Conservation (phyloP, 2,329 filamentous ascomycete genomes). For the Fusarium paranaense region DNA sequence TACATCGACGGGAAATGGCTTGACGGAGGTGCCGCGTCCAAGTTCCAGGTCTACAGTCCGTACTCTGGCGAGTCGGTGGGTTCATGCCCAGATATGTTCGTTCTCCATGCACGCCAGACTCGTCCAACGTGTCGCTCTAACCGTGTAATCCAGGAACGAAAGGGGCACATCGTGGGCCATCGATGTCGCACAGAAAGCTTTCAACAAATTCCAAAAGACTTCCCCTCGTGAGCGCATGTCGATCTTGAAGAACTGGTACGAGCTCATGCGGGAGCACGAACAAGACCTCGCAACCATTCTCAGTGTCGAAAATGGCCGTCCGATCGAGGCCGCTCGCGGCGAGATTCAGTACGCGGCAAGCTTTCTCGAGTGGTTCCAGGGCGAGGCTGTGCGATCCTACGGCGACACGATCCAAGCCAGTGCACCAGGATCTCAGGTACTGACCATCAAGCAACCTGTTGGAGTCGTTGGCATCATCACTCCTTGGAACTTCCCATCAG, state of each 20-base stretch:
- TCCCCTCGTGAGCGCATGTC: neutral
- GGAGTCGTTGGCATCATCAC: conserved; percentile 10
- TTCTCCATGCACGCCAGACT: neutral
- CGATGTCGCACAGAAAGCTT: neutral
- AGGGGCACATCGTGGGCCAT: neutral
- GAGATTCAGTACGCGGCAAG: neutral
- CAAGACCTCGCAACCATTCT: neutral
- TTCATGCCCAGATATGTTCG: neutral
- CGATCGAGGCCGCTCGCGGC: neutral
- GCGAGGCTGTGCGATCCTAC: neutral
- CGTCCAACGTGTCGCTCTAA: neutral
- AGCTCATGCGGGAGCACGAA: neutral
- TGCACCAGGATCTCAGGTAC: neutral
- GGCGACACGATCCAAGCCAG: neutral
- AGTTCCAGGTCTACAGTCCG: too few species aligned
- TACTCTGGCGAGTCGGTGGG: too few species aligned
- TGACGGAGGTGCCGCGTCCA: too few species aligned
- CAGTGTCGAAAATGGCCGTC: neutral
- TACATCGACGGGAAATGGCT: too few species aligned
- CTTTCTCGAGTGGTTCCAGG: neutral
- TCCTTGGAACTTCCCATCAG: conserved; percentile 9
- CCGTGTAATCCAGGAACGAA: neutral
- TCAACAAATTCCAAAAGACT: neutral
- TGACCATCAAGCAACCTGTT: neutral
- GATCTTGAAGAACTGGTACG: neutral